A percentile compares a stretch with the other conserved stretches of the same genome.
phyloP scores from a whole-genome alignment of 352 stramenopile genomes.

The Phytopythium ostracodes region DNA sequence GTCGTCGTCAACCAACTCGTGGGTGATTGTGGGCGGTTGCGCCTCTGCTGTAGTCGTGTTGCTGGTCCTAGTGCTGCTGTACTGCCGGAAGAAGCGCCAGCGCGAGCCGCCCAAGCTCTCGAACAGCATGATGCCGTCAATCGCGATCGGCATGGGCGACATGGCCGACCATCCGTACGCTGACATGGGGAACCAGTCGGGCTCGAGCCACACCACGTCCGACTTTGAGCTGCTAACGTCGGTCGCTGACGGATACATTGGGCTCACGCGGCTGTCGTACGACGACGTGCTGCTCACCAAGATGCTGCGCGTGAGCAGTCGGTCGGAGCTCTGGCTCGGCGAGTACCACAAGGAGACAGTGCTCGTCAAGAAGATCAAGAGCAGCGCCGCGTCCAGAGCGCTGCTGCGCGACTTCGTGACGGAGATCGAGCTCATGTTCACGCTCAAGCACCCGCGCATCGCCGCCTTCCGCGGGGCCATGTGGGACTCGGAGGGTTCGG shows the following conservation, averaged over 20 bases:
- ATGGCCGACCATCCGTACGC: conserved; percentile 57
- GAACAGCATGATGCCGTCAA: conserved; percentile 44
- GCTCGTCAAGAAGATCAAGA: conserved; percentile 83
- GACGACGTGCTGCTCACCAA: conserved; percentile 69
- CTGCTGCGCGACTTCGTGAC: conserved; percentile 72
- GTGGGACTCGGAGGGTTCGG: conserved; percentile 65
- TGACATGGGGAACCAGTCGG: conserved; percentile 38
- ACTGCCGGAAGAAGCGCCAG: conserved; percentile 30
- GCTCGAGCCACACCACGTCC: conserved; percentile 66
- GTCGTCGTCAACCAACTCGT: conserved; percentile 35
- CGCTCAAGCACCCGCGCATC: conserved; percentile 62
- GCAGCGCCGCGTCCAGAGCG: conserved; percentile 53
- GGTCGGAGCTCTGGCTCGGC: conserved; percentile 72
- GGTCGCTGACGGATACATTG: conserved; percentile 63
- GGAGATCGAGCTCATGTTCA: conserved; percentile 77
- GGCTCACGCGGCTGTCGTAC: conserved; percentile 60
- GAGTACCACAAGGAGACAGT: conserved; percentile 62
- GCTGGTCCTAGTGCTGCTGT: conserved; percentile 27
- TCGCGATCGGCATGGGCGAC: conserved; percentile 54
- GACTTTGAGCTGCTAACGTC: conserved; percentile 71
- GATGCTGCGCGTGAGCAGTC: conserved; percentile 66
- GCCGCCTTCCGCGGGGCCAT: conserved; percentile 68
- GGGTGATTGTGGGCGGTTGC: conserved; percentile 40
- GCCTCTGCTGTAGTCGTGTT: conserved; percentile 31
- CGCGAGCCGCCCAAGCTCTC: conserved; percentile 46